Evolutionary conservation across 768 basidiomycete species (phyloP).

Genomic region (Auriscalpium vulgare): DNA sequence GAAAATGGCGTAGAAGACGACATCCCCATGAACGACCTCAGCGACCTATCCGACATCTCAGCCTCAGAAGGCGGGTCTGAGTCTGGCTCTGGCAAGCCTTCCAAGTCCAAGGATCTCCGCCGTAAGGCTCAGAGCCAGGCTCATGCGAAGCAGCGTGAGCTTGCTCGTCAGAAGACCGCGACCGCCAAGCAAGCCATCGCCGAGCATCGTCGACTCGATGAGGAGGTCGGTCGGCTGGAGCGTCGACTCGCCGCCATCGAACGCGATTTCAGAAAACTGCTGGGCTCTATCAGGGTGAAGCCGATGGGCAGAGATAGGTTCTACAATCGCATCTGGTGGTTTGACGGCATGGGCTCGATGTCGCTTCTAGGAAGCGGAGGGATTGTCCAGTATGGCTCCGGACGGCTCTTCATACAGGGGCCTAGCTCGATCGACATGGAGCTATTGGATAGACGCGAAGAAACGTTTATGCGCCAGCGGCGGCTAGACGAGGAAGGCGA

Average conservation of each 20-base stretch:
- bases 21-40: slow-evolving; percentile 52
- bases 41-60: slow-evolving; percentile 66
- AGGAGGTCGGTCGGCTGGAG: slow-evolving; percentile 80
- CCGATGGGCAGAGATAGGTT: slow-evolving; percentile 91
- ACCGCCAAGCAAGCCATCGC: slow-evolving; percentile 75
- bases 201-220: slow-evolving; percentile 78
- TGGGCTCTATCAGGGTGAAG: slow-evolving; percentile 79
- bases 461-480: slow-evolving; percentile 45
- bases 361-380: slow-evolving; percentile 74
- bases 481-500: slow-evolving; percentile 75
- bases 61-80: slow-evolving; percentile 57
- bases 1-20: slow-evolving; percentile 44
- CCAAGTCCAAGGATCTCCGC: slow-evolving; percentile 28
- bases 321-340: slow-evolving; percentile 97
- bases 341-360: slow-evolving; percentile 89
- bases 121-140: slow-evolving; percentile 46
- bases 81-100: slow-evolving; percentile 36
- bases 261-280: slow-evolving; percentile 86
- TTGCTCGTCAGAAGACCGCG: slow-evolving; percentile 67
- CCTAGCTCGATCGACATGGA: slow-evolving; percentile 78
- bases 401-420: slow-evolving; percentile 88
- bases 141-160: slow-evolving; percentile 75
- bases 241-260: slow-evolving; percentile 81
- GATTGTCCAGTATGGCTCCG: slow-evolving; percentile 77
- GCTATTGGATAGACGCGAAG: slow-evolving; percentile 52